Evolutionary conservation across 2,329 filamentous ascomycete species (phyloP), one percentile per base, ranked within the genome.

Genomic region (Epichloe aotearoae): DNA sequence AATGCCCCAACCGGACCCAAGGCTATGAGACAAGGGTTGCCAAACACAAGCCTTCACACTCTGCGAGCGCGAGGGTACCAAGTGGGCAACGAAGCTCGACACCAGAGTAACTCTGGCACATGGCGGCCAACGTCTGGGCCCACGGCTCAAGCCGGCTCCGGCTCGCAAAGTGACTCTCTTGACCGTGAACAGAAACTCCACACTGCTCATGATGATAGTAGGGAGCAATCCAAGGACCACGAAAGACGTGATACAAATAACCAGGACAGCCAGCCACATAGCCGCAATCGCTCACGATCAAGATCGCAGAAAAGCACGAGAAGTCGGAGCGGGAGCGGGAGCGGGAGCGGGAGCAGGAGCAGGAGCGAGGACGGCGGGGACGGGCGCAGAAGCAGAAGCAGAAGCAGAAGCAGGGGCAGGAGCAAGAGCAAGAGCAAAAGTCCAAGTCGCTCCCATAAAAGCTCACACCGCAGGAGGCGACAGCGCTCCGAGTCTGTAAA

Each of bases 1-100:
- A 88, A 76, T 69, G 93, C 93, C 30, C 93, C 93, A 30, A 95
- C 86, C 50, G 93, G 90, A 10, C 93, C 93, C 46, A 90, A 93
- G 68, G 93, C 93, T 17, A 95, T 97, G 88, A 80, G 91, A 55
- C 85, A 93, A 67, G 88, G 89, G 33, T 73, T 89, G 11, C 86
- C 87, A 48, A 94, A 94, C 65, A 90, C 84, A 52, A 87, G 86
- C 57, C 77, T 86, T 49, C 77, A 82, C 56, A 79, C 85, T 59
- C 64, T 83, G 64, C 72, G 80, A 55, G 77, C 77, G 23, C 67
- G 73, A 55, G 74, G 73, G 39, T 72, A 69, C 61, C 73, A 66
- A 56, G 68, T 76, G 38, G 67, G 65, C 58, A 69, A 70, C 57
- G 69, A 71, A 56, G 64, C 70, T 47, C 59, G 58, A 50, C 61